Percentiles rank a stretch among this genome's conserved stretches.
These are phyloP conservation scores for Cladosporium sp. DNA, from an alignment of 2,329 filamentous ascomycete genomes.

Conservation along the genomic window DNA sequence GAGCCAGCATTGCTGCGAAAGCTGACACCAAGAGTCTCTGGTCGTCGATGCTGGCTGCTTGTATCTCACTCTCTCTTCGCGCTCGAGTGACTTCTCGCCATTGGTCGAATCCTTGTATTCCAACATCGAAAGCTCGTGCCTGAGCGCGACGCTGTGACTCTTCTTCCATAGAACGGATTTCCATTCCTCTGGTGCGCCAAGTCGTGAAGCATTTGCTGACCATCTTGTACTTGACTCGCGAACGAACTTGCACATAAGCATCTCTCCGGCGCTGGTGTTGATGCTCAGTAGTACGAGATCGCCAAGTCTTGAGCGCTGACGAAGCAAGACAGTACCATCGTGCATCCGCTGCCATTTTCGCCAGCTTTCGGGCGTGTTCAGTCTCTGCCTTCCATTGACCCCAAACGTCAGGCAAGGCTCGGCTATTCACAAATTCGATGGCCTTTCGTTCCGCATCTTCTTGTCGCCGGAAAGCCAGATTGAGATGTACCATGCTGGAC, in stretches of 20 bases:
- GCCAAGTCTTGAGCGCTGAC: slow-evolving; percentile 53
- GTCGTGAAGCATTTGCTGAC: slow-evolving; percentile 44
- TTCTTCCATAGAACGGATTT: slow-evolving; percentile 40
- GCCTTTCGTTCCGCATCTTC: slow-evolving; percentile 41
- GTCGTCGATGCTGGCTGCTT: slow-evolving; percentile 34
- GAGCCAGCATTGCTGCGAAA: slow-evolving; percentile 35
- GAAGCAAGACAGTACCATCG: slow-evolving; percentile 58
- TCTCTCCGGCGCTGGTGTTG: slow-evolving; percentile 56
- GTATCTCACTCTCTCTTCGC: slow-evolving; percentile 29
- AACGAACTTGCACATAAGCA: slow-evolving; percentile 55
- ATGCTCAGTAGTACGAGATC: slow-evolving; percentile 49
- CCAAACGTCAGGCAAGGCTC: slow-evolving; percentile 41
- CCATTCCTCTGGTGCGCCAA: slow-evolving; percentile 40
- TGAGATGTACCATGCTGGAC: slow-evolving; percentile 31
- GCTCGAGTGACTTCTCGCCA: slow-evolving; percentile 38
- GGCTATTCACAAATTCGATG: slow-evolving; percentile 43
- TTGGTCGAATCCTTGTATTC: slow-evolving; percentile 34
- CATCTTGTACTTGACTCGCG: slow-evolving; percentile 55
- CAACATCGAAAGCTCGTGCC: slow-evolving; percentile 36
- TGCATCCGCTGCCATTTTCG: slow-evolving; percentile 56
- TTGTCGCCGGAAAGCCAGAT: slow-evolving; percentile 31
- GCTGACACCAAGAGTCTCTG: slow-evolving; percentile 36
- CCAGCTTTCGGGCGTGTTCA: slow-evolving; percentile 49
- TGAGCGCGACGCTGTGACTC: slow-evolving; percentile 42
- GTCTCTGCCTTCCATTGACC: slow-evolving; percentile 38